Conservation (phyloP, 2,329 filamentous ascomycete genomes). For the Penicillium sp. region DNA sequence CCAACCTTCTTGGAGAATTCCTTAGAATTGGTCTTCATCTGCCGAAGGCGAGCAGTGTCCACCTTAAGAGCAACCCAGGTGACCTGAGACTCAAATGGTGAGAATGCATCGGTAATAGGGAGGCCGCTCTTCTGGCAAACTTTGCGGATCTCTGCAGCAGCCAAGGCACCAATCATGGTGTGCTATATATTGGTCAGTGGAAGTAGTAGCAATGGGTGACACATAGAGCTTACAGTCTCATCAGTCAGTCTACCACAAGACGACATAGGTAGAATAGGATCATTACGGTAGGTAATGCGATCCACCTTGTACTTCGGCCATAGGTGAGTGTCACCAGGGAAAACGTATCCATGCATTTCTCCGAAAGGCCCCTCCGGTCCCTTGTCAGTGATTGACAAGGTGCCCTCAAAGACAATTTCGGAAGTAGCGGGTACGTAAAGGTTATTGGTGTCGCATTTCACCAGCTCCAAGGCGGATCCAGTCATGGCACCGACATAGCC, state of each 20-base stretch:
- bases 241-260: slow-evolving; percentile 46
- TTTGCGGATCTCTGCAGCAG: slow-evolving; percentile 45
- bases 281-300: slow-evolving; percentile 50
- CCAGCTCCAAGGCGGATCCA: slow-evolving; percentile 48
- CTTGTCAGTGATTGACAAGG: slow-evolving; percentile 46
- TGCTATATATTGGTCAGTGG: slow-evolving; percentile 21
- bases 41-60: slow-evolving; percentile 57
- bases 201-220: not conserved
- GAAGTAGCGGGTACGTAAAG: slow-evolving; percentile 51
- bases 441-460: slow-evolving; percentile 56
- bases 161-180: slow-evolving; percentile 45
- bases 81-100: slow-evolving; percentile 50
- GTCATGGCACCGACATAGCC: slow-evolving; percentile 52
- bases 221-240: slow-evolving; percentile 37
- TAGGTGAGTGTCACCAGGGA: slow-evolving; percentile 41
- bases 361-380: slow-evolving; percentile 53
- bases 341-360: slow-evolving; percentile 50
- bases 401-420: slow-evolving; percentile 56
- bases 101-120: slow-evolving; percentile 47
- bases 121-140: slow-evolving; percentile 40
- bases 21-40: slow-evolving; percentile 52
- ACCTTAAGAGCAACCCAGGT: slow-evolving; percentile 57
- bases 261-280: slow-evolving; percentile 52
- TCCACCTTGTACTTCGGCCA: slow-evolving; percentile 48
- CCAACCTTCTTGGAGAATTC: slow-evolving; percentile 46